Base-by-base conservation (phyloP, 306 rosid genomes). In the Aeschynomene evenia region DNA sequence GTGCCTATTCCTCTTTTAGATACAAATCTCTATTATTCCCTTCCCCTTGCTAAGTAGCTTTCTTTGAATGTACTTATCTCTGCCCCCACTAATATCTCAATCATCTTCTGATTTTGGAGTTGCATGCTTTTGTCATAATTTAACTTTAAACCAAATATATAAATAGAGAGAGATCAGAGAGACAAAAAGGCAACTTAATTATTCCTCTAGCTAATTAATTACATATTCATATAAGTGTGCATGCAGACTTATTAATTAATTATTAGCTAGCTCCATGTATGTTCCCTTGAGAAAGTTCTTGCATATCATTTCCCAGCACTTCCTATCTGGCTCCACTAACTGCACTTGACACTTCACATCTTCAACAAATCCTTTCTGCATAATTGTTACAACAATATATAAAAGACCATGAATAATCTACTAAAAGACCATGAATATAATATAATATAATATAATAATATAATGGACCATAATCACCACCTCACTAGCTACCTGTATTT, bases 271-370 rank as follows among this genome's bases (percentile, higher is more conserved):
- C 9, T 68, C 62, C 73, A 64, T 63, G 42, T 75, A 64, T 63
- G 42, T 59, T 36, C 83, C 79, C 7, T 73, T 77, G 76, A 90
- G 95, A 75, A 90, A 90, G 48, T 68, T 82, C 67, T 70, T 77
- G 84, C 95, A 85, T 23, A 84, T 82, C 67, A 31, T 86, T 66
- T 76, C 73, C 91, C 83, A 84, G 34, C 71, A 63, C 74, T 73
- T 74, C 61, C 81, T 77, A 45, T 86, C 89, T 54, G 90, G 83
- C 48, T 88, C 92, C 1, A 76, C 69, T n/a, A 67, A 56, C 39
- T 84, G 63, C 59, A 84, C 16, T 36, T 54, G 72, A 16, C 60
- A 7, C 83, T 76, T 90, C 37, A 78, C 86, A 6, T 81, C 74
- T 54, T 90, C 87, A 0, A 81, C 90, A 26, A 82, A 86, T 22